phyloP scores from a whole-genome alignment of 441 rosid genomes.

The Pelargonium fulgidum region DNA sequence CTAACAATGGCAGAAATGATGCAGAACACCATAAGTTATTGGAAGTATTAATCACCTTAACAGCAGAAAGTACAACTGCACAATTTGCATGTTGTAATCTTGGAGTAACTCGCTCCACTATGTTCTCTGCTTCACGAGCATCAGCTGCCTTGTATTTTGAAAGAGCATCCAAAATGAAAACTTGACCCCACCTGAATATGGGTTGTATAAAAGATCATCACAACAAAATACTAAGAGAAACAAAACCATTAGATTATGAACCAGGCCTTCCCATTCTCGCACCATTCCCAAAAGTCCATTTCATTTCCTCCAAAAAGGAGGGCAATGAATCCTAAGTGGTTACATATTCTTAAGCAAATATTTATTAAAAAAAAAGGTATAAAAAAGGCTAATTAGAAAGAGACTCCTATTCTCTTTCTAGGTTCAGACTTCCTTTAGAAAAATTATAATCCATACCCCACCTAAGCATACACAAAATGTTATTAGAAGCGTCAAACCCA shows the following conservation, averaged over 20 bases:
- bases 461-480: background rate
- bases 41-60: constrained; percentile 49
- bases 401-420: background rate
- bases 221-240: background rate
- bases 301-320: background rate
- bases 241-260: background rate
- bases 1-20: background rate
- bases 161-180: constrained; percentile 92
- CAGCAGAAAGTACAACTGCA: constrained; percentile 97
- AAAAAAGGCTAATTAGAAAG: background rate
- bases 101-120: constrained; percentile 97
- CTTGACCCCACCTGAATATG: constrained; percentile 93
- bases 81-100: constrained; percentile 96
- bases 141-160: constrained; percentile 89
- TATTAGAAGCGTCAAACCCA: background rate
- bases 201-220: constrained; percentile 1
- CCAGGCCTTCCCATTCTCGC: background rate
- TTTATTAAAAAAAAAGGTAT: background rate
- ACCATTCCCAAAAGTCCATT: background rate
- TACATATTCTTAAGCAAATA: background rate
- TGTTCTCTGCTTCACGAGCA: constrained; percentile 98
- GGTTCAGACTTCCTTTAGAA: background rate
- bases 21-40: constrained; percentile 10
- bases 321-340: background rate
- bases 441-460: background rate